These are phyloP conservation scores for Boletus rex-veris DNA, from an alignment of 768 basidiomycete species.

Conservation along the genomic window DNA sequence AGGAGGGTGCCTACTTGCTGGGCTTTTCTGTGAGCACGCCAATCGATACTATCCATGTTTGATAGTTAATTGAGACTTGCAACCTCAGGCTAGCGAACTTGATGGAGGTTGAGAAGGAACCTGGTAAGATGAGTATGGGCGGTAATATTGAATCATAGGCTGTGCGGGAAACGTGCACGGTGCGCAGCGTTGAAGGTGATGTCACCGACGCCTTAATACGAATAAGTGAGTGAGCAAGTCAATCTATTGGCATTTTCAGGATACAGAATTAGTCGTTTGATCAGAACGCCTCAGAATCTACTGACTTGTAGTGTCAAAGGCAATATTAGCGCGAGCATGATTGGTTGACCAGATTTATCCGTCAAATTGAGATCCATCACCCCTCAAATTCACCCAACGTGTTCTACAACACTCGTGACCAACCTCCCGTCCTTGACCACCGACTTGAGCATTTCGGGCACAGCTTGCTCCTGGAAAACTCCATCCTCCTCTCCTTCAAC, in stretches of 20 bases:
- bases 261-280: too few species aligned
- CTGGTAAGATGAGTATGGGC: not conserved
- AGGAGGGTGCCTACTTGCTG: constrained; percentile 40
- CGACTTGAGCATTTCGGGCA: constrained; percentile 96
- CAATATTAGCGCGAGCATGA: too few species aligned
- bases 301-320: not conserved
- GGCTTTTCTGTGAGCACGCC: constrained; percentile 67
- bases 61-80: not conserved
- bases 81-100: not conserved
- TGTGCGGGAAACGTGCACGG: too few species aligned
- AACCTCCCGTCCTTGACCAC: constrained; percentile 78
- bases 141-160: too few species aligned
- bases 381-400: constrained; percentile 47
- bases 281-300: too few species aligned
- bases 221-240: too few species aligned
- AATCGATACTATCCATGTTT: constrained; percentile 73
- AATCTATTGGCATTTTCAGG: too few species aligned
- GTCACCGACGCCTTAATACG: too few species aligned
- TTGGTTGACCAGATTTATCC: not conserved
- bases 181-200: too few species aligned
- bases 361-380: not conserved
- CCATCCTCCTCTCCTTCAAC: constrained; percentile 89
- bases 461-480: constrained; percentile 80
- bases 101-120: not conserved
- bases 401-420: constrained; percentile 87